Base-by-base conservation (phyloP, 1,139 yeast species). In the Hansenula sp. region DNA sequence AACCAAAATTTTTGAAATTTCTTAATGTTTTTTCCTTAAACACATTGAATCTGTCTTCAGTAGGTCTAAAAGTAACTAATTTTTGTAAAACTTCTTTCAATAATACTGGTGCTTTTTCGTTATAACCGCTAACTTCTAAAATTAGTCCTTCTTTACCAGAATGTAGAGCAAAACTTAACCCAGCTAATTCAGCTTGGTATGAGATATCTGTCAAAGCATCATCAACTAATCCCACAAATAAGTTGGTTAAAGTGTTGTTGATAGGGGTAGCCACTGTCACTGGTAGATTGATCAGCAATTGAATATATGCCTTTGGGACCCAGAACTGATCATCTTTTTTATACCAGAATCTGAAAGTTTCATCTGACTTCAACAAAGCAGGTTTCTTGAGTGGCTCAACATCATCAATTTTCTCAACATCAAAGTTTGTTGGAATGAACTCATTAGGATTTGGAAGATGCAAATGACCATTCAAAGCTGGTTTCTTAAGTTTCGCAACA, bases 281-380 rank as follows among this genome's bases (percentile, higher is more conserved):
- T 1, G 96, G 96, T 45, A 79, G 64, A 48, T 82, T 84, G 46
- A 92, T 68, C 36, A 76, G 70, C 38, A 86, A 61, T 37, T 77
- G 77, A 26, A 88, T 75, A 36, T 77, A 70, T 1, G 94, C 94
- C 62, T 90, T 86, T 36, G 98, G 98, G 16, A 86, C 84, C 70
- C 85, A 79, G 57, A 92, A 87, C 37, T 82, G 79, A 51, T 92
- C 96, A 63, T 92, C 97, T 55, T 84, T 84, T 59, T 90, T 92
- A 62, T 73, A 88, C 98, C 98, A 92, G 29, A 88, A 68, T 52
- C 71, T 77, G 30, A 71, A 56, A 35, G 57, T 62, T 1, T 65
- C 57, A 36, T 65, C 65, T 24, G 68, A 60, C 44, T 65, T 61
- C 39, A 81, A 56, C 34, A 82, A 60, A 16, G 62, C 54, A 4